These are phyloP conservation scores for Cochlearia excelsa DNA, from an alignment of 345 rosid species.

Conservation along the genomic window DNA sequence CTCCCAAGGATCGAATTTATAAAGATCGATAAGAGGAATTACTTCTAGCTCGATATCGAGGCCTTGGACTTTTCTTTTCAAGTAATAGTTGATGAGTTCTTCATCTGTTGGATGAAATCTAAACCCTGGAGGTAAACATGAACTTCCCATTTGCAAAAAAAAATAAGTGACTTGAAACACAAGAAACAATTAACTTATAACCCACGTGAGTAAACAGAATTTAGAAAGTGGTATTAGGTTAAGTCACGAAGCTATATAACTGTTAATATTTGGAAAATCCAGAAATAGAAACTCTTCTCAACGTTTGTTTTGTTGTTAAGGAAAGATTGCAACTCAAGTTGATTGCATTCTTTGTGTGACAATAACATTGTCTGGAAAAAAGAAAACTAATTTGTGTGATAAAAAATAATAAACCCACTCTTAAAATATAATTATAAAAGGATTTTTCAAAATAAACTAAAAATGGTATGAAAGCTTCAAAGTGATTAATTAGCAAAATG, in stretches of 20 bases:
- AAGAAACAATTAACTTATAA: neutral
- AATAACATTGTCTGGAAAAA: constrained; percentile 52
- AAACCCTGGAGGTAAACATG: constrained; percentile 81
- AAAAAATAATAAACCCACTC: neutral
- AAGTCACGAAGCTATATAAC: constrained; percentile 34
- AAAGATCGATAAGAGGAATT: constrained; percentile 64
- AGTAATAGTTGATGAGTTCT: constrained; percentile 70
- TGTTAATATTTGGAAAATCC: constrained; percentile 84
- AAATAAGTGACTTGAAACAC: constrained; percentile 10
- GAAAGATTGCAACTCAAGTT: constrained; percentile 55
- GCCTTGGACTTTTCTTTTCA: constrained; percentile 59
- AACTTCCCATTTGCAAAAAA: constrained; percentile 52
- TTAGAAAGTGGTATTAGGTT: neutral
- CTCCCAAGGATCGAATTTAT: constrained; percentile 77
- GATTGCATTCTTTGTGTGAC: constrained; percentile 51
- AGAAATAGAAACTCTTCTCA: constrained; percentile 72
- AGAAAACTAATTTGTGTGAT: neutral
- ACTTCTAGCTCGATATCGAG: constrained; percentile 66
- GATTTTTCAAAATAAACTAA: neutral
- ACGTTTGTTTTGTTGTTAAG: constrained; percentile 58
- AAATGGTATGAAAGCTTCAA: too few relatives aligned
- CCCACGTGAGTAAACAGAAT: neutral
- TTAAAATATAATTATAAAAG: neutral
- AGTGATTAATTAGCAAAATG: neutral
- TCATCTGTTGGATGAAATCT: constrained; percentile 80